Conservation (phyloP, 257 asterid genomes). For the Nicotiana sylvestris region DNA sequence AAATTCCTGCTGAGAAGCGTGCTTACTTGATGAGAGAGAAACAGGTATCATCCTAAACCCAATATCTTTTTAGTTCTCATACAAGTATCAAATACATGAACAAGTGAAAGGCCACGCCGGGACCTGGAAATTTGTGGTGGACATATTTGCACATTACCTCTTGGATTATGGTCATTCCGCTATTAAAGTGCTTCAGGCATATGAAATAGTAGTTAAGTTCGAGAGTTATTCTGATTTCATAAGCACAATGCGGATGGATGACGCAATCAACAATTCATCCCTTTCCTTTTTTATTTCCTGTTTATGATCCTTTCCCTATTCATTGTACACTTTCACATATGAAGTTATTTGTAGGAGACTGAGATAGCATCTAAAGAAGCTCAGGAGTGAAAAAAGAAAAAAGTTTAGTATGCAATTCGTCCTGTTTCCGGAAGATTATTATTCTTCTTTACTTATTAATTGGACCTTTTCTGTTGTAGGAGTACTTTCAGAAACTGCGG, state of each 20-base stretch:
- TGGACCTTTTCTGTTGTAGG: constrained; percentile 36
- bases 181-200: neutral
- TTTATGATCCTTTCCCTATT: neutral
- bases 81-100: neutral
- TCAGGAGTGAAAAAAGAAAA: neutral
- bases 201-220: neutral
- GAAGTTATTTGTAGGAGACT: too few species aligned
- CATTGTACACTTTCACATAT: neutral
- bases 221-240: neutral
- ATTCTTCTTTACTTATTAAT: neutral
- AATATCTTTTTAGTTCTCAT: neutral
- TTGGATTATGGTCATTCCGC: neutral
- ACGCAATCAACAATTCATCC: neutral
- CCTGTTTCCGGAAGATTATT: neutral
- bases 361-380: too few species aligned
- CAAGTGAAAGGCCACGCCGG: neutral
- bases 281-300: neutral
- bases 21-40: constrained; percentile 85
- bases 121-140: neutral
- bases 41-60: constrained; percentile 42
- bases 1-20: constrained; percentile 87
- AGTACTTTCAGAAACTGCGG: constrained; percentile 78
- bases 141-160: neutral
- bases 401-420: neutral
- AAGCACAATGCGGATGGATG: neutral